These are phyloP conservation scores for Pseudomonodictys pantanalensis DNA, from an alignment of 495 filamentous ascomycete genomes.

Conservation along the genomic window DNA sequence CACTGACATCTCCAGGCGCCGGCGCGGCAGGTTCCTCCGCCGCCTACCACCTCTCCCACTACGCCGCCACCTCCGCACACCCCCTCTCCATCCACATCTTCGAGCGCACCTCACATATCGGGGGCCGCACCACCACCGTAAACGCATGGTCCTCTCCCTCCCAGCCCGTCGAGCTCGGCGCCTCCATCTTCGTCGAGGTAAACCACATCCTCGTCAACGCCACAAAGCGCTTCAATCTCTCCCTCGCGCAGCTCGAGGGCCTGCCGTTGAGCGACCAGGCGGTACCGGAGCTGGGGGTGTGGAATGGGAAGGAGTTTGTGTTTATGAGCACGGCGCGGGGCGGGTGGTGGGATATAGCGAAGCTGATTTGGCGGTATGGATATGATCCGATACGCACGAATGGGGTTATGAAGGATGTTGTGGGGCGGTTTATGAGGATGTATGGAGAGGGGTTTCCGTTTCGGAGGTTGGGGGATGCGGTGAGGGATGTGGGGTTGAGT, in stretches of 20 bases:
- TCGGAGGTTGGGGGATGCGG: conserved; percentile 63
- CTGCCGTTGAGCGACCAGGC: conserved; percentile 35
- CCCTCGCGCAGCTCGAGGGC: conserved; percentile 42
- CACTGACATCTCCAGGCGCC: conserved; percentile 60
- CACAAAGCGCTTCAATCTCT: conserved; percentile 67
- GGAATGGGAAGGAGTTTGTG: conserved; percentile 77
- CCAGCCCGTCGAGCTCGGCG: conserved; percentile 80
- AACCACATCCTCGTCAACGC: conserved; percentile 81
- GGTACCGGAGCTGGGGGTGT: conserved; percentile 65
- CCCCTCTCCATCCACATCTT: conserved; percentile 80
- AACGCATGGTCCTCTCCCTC: conserved; percentile 68
- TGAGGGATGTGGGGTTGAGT: conserved; percentile 62
- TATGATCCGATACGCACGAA: conserved; percentile 70
- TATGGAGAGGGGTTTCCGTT: conserved; percentile 86
- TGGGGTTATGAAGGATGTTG: conserved; percentile 65
- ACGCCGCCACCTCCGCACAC: conserved; percentile 52
- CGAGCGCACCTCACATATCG: conserved; percentile 75
- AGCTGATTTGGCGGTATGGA: conserved; percentile 84
- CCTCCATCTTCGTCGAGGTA: conserved; percentile 84
- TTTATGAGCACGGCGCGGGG: conserved; percentile 54
- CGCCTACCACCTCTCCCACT: conserved; percentile 76
- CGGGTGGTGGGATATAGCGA: conserved; percentile 76
- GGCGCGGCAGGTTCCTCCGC: conserved; percentile 85
- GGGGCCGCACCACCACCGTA: conserved; percentile 87
- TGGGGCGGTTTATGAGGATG: conserved; percentile 72